A percentile compares a stretch with the other conserved stretches of the same genome.
These are phyloP conservation scores for Pyricularia grisea DNA, from an alignment of 2,329 filamentous ascomycete species.

Conservation along the genomic window DNA sequence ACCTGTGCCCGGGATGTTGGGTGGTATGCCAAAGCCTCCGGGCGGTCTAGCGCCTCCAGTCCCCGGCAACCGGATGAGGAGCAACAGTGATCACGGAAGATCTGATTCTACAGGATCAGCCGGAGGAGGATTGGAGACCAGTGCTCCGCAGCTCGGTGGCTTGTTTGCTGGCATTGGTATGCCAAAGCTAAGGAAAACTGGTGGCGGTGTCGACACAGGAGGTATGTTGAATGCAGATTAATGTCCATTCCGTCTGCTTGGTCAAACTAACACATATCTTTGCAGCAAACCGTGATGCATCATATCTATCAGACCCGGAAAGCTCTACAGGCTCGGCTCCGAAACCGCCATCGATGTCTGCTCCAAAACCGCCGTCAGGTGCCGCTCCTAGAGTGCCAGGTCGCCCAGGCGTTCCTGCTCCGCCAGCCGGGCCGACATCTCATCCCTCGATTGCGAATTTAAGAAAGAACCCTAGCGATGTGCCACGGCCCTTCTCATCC, in stretches of 20 bases:
- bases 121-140: slow-evolving; percentile 32
- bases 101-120: slow-evolving; percentile 28
- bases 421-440: slow-evolving; percentile 36
- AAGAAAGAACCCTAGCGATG: slow-evolving; percentile 44
- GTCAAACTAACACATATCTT: neutral
- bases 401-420: slow-evolving; percentile 37
- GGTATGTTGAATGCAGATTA: slow-evolving; percentile 27
- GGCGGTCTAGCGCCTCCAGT: slow-evolving; percentile 63
- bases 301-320: slow-evolving; percentile 77
- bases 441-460: slow-evolving; percentile 49
- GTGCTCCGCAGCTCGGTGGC: slow-evolving; percentile 74
- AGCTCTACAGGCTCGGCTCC: slow-evolving; percentile 40
- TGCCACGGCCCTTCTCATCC: slow-evolving; percentile 50
- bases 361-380: slow-evolving; percentile 50
- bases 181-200: slow-evolving; percentile 84
- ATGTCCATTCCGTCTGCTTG: neutral
- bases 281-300: slow-evolving; percentile 55
- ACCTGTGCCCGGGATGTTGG: slow-evolving; percentile 61
- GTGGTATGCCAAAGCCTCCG: slow-evolving; percentile 44
- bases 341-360: slow-evolving; percentile 40
- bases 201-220: slow-evolving; percentile 70
- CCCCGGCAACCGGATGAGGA: slow-evolving; percentile 62
- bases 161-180: slow-evolving; percentile 81
- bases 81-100: slow-evolving; percentile 64
- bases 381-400: slow-evolving; percentile 51